A percentile compares a stretch with the other conserved stretches of the same genome.
Conservation (phyloP, 192 early-diverging fungal genomes). For the Podila horticola region DNA sequence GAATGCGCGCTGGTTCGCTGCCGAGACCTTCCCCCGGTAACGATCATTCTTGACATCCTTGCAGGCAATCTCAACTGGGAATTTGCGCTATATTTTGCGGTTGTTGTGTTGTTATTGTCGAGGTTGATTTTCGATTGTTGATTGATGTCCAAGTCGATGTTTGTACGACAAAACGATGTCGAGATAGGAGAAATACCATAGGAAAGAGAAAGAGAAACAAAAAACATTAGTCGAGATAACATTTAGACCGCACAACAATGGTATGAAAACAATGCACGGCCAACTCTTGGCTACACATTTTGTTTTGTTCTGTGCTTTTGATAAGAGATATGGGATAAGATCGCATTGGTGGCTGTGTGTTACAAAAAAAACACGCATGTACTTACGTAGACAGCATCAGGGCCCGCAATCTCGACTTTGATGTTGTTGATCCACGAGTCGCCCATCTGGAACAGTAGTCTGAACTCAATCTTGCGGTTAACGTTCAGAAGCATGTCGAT, state of each 20-base stretch:
- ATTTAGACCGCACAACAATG: background rate
- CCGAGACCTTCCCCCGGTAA: conserved; percentile 20
- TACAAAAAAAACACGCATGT: conserved; percentile 10
- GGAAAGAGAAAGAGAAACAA: background rate
- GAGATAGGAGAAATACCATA: background rate
- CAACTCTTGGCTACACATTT: too few relatives aligned
- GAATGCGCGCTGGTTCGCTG: conserved; percentile 19
- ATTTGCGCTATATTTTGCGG: conserved; percentile 1
- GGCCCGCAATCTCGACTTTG: conserved; percentile 34
- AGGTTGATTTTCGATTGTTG: background rate
- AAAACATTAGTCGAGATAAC: background rate
- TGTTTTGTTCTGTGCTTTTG: conserved; percentile 25
- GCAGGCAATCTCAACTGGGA: conserved; percentile 18
- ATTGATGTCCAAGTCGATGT: conserved; percentile 1
- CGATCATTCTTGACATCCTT: conserved; percentile 35
- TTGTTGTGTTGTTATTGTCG: background rate
- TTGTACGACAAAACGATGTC: background rate
- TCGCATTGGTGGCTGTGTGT: too few relatives aligned
- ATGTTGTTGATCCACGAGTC: conserved; percentile 46
- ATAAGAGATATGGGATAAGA: conserved; percentile 32
- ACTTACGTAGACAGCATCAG: conserved; percentile 51
- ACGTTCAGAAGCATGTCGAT: conserved; percentile 63
- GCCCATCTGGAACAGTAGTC: conserved; percentile 42
- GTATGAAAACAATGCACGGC: background rate
- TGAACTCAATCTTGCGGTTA: conserved; percentile 41